These are phyloP conservation scores for Wallemia mellicola DNA, from an alignment of 1,284 basidiomycete species.

Conservation along the genomic window DNA sequence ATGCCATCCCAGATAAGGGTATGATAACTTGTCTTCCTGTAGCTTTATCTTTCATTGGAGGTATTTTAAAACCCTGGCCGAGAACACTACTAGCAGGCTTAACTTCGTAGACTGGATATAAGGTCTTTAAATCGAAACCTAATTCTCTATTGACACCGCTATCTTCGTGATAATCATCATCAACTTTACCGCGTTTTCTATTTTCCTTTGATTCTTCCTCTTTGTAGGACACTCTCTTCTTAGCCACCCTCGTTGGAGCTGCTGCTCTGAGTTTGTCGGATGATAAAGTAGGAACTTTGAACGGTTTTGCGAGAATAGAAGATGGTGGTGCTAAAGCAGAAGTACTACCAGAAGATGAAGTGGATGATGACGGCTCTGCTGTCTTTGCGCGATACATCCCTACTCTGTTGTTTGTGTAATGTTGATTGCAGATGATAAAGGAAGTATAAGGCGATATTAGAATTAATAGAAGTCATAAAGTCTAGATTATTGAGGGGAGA, in stretches of 20 bases:
- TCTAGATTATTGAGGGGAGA: no score
- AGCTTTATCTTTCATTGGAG: conserved; percentile 43
- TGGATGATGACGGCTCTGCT: not conserved
- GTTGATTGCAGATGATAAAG: not conserved
- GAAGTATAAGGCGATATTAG: not conserved
- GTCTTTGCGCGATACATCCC: not conserved
- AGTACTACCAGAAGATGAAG: not conserved
- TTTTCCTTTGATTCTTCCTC: not conserved
- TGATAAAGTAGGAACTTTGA: not conserved
- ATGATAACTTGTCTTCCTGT: conserved; percentile 39
- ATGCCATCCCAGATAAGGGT: conserved; percentile 35
- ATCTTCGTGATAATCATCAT: not conserved
- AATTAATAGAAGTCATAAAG: not conserved
- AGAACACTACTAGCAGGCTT: not conserved
- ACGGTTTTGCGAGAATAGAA: not conserved
- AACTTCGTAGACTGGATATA: not conserved
- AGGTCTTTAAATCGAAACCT: not conserved
- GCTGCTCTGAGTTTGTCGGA: not conserved
- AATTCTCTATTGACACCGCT: not conserved
- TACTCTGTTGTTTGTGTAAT: not conserved
- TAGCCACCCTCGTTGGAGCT: not conserved
- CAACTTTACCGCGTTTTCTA: not conserved
- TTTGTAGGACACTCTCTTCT: not conserved
- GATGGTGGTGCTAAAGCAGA: not conserved
- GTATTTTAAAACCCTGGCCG: conserved; percentile 42